A percentile compares a stretch with the other conserved stretches of the same genome.
Evolutionary conservation across 2,329 filamentous ascomycete genomes (phyloP).

Genomic region (Chrysoporthe cubensis): DNA sequence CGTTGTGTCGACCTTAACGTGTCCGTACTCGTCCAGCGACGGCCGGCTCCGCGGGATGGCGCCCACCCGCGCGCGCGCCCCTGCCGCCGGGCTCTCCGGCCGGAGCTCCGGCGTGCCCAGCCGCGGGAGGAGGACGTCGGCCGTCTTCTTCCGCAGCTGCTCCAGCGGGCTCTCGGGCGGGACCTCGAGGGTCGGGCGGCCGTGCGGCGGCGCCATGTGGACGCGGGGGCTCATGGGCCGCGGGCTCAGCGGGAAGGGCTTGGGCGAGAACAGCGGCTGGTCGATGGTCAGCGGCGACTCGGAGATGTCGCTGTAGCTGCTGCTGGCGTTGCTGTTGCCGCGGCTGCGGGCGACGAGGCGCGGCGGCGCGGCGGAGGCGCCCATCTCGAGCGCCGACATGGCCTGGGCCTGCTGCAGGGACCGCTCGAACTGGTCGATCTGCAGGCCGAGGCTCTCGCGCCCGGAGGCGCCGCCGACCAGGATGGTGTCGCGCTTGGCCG

Average conservation of each 20-base stretch:
- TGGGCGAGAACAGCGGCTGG: conserved; percentile 26
- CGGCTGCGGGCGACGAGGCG: conserved; percentile 15
- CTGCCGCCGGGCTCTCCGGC: background rate
- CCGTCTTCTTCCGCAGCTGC: background rate
- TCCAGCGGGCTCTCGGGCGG: conserved; percentile 6
- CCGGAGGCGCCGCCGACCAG: conserved; percentile 50
- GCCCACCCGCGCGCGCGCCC: conserved; percentile 3
- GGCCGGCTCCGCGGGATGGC: conserved; percentile 13
- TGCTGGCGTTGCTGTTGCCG: conserved; percentile 28
- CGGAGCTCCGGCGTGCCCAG: background rate
- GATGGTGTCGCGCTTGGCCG: conserved; percentile 56
- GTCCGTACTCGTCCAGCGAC: conserved; percentile 17
- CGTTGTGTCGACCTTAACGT: background rate
- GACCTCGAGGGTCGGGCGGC: conserved; percentile 11
- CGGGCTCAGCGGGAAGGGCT: conserved; percentile 27
- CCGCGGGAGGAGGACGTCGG: background rate
- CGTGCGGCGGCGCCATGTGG: background rate
- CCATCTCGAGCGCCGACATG: conserved; percentile 28
- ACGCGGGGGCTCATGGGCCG: conserved; percentile 10
- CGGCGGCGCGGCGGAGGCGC: background rate
- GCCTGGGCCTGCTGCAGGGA: conserved; percentile 37
- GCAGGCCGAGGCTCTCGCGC: conserved; percentile 53
- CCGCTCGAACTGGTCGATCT: conserved; percentile 47
- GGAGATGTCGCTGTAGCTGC: conserved; percentile 28
- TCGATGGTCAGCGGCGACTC: conserved; percentile 25